phyloP scores from a whole-genome alignment of 768 basidiomycete genomes.

The Boletus vinaceobasis region DNA sequence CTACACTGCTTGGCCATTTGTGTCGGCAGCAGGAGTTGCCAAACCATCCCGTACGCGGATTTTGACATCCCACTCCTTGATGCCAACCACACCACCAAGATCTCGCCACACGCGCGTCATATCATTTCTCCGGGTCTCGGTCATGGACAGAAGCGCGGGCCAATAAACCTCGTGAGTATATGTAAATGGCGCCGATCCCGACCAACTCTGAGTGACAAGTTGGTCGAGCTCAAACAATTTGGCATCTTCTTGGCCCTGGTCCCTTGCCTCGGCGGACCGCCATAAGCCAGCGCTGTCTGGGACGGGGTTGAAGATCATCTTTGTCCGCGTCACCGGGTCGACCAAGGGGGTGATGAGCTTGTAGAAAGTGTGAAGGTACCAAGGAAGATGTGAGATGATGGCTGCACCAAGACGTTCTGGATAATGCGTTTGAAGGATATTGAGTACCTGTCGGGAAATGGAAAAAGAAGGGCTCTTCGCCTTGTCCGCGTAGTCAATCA shows the following conservation, averaged over 20 bases:
- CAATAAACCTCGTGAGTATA: constrained; percentile 78
- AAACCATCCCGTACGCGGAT: constrained; percentile 20
- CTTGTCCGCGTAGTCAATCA: constrained; percentile 77
- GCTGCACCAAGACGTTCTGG: constrained; percentile 81
- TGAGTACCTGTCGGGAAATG: constrained; percentile 42
- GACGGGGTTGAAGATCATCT: constrained; percentile 72
- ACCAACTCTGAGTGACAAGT: constrained; percentile 70
- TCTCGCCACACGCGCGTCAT: constrained; percentile 63
- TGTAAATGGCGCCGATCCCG: constrained; percentile 61
- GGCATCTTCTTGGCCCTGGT: constrained; percentile 14
- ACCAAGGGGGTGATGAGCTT: constrained; percentile 78
- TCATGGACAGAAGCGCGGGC: constrained; percentile 56
- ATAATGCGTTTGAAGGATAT: constrained; percentile 78
- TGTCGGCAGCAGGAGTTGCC: background rate
- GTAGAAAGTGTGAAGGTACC: constrained; percentile 69
- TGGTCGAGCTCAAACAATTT: constrained; percentile 62
- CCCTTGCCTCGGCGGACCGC: constrained; percentile 23
- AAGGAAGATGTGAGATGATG: constrained; percentile 77
- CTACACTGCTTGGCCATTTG: constrained; percentile 10
- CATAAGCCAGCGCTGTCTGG: constrained; percentile 25
- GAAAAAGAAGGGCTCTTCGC: constrained; percentile 53
- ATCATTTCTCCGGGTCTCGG: constrained; percentile 45
- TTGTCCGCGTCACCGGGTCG: constrained; percentile 75
- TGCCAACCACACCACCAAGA: constrained; percentile 66
- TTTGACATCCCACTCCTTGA: constrained; percentile 81